Conservation (phyloP, 2,329 filamentous ascomycete genomes). For the Lecanicillium sp. region DNA sequence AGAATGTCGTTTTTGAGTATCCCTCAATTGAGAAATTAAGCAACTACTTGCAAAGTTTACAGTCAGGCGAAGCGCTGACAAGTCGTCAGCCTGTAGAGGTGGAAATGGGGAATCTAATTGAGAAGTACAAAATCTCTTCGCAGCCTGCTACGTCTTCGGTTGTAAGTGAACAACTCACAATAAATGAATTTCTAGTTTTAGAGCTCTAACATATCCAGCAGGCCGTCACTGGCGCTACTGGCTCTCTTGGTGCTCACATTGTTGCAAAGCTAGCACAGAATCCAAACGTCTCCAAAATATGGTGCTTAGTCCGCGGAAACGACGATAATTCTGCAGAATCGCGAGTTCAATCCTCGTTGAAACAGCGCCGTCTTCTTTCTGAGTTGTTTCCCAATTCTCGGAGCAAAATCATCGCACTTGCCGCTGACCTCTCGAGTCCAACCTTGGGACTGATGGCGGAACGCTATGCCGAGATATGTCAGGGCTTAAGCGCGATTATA, state of each 20-base stretch:
- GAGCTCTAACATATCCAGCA: slow-evolving; percentile 13
- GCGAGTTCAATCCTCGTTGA: too few species aligned
- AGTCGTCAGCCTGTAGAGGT: slow-evolving; percentile 16
- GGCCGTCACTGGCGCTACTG: slow-evolving; percentile 55
- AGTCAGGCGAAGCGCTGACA: slow-evolving; percentile 24
- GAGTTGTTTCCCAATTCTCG: too few species aligned
- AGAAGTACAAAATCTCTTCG: slow-evolving; percentile 12
- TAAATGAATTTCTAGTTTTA: neutral
- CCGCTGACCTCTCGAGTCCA: too few species aligned
- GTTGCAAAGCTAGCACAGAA: slow-evolving; percentile 48
- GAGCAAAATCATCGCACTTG: too few species aligned
- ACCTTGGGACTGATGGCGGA: too few species aligned
- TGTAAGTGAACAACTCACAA: slow-evolving; percentile 6
- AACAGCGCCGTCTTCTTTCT: too few species aligned
- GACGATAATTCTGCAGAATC: too few species aligned
- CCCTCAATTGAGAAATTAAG: slow-evolving; percentile 39
- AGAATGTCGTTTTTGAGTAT: slow-evolving; percentile 52
- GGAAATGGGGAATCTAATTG: slow-evolving; percentile 17
- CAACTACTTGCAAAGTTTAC: slow-evolving; percentile 32
- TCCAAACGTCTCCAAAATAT: slow-evolving; percentile 44
- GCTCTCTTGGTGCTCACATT: slow-evolving; percentile 54
- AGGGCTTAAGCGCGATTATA: slow-evolving; percentile 32
- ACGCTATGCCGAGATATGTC: slow-evolving; percentile 18
- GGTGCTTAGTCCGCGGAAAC: slow-evolving; percentile 41
- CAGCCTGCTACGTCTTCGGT: slow-evolving; percentile 12